Percentiles rank a stretch among this genome's conserved stretches.
These are phyloP conservation scores for Pythium rhizo-oryzae DNA, from an alignment of 352 stramenopile species.

Conservation along the genomic window DNA sequence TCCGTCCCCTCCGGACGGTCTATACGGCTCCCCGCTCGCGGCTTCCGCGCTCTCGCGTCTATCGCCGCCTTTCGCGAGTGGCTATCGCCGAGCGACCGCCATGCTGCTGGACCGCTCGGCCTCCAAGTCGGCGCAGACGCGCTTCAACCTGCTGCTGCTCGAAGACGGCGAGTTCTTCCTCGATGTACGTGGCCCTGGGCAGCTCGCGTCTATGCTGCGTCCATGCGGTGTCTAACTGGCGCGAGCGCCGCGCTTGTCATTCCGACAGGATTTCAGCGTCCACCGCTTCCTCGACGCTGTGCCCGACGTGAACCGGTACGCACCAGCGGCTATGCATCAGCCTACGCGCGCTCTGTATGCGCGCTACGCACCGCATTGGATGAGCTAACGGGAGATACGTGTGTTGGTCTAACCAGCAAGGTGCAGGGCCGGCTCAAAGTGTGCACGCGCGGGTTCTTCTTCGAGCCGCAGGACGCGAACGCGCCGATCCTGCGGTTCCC, in stretches of 20 bases:
- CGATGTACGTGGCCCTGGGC: conserved; percentile 54
- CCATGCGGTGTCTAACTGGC: not conserved
- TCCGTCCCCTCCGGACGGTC: no score
- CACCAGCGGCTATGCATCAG: not conserved
- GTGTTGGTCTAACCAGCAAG: conserved; percentile 44
- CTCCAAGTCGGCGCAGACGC: conserved; percentile 53
- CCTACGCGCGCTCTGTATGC: not conserved
- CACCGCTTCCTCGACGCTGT: conserved; percentile 70
- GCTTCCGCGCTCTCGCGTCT: no score
- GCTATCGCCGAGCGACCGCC: no score
- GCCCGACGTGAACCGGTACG: conserved; percentile 54
- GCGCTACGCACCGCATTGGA: not conserved
- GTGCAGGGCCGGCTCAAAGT: conserved; percentile 84
- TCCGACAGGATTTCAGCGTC: conserved; percentile 84
- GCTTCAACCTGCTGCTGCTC: conserved; percentile 93
- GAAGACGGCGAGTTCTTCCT: conserved; percentile 96
- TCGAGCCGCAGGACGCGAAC: conserved; percentile 88
- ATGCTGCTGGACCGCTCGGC: conserved; percentile 27
- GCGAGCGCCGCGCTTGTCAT: not conserved
- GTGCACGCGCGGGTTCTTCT: conserved; percentile 91
- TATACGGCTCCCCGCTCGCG: not conserved
- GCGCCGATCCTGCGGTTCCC: conserved; percentile 85
- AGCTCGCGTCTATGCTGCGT: no score
- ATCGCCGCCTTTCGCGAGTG: no score
- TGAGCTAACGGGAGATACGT: not conserved